These are phyloP conservation scores for Starmerella davenportii DNA, from an alignment of 805 yeast species.

Conservation along the genomic window DNA sequence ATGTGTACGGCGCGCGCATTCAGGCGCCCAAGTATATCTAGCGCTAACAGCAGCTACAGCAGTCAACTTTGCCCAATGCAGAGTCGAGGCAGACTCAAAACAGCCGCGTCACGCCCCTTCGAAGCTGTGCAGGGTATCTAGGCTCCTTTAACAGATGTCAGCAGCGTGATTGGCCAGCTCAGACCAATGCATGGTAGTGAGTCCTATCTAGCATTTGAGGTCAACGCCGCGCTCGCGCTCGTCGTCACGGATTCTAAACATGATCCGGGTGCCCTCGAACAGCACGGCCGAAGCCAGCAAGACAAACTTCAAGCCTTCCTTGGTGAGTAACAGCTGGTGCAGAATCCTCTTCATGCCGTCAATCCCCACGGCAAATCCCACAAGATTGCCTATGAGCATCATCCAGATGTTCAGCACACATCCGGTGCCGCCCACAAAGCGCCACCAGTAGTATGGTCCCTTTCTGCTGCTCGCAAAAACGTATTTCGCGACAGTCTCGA, in stretches of 20 bases:
- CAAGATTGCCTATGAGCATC: conserved; percentile 93
- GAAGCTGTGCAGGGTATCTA: too few species aligned
- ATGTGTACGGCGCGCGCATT: too few species aligned
- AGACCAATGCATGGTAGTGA: too few species aligned
- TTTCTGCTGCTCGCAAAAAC: conserved; percentile 7
- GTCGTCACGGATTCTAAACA: conserved; percentile 80
- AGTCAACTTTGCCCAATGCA: too few species aligned
- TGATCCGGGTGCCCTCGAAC: conserved; percentile 74
- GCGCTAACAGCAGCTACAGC: too few species aligned
- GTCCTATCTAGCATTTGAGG: conserved; percentile 61
- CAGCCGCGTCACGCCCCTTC: too few species aligned
- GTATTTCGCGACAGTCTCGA: conserved; percentile 54
- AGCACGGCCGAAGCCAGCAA: conserved; percentile 53
- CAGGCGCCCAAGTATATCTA: too few species aligned
- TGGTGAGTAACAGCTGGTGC: conserved; percentile 52
- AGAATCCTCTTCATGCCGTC: conserved; percentile 63
- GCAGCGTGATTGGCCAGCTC: too few species aligned
- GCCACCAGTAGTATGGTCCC: conserved; percentile 42
- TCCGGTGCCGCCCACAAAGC: conserved; percentile 71
- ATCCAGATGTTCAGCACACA: conserved; percentile 84
- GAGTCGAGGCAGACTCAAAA: too few species aligned
- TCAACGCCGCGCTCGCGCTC: conserved; percentile 73
- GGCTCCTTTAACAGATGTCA: too few species aligned
- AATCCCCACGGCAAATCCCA: conserved; percentile 83
- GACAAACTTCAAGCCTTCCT: conserved; percentile 37